phyloP scores from a whole-genome alignment of 2,329 filamentous ascomycete species.

The Colletotrichum sidae region DNA sequence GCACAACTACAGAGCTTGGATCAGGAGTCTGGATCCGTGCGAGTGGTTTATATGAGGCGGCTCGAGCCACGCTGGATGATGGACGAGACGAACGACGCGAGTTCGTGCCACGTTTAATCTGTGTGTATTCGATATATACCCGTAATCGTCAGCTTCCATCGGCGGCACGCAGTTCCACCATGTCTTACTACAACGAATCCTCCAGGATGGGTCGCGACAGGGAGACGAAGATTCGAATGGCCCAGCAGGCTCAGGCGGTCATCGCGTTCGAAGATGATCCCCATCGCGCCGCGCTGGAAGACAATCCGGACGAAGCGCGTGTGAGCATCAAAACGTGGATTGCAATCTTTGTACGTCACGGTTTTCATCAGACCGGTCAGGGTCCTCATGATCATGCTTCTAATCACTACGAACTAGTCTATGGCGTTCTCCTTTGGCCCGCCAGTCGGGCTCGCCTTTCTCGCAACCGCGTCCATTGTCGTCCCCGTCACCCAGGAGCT shows the following conservation, averaged over 20 bases:
- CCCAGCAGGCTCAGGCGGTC: conserved; percentile 28
- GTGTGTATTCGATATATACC: background rate
- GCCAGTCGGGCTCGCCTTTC: conserved; percentile 31
- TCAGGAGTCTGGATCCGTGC: conserved; percentile 4
- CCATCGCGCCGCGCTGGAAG: conserved; percentile 36
- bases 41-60: conserved; percentile 14
- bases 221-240: conserved; percentile 43
- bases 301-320: conserved; percentile 30
- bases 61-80: conserved; percentile 5
- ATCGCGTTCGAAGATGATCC: conserved; percentile 37
- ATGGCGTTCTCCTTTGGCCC: conserved; percentile 35
- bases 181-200: conserved; percentile 21
- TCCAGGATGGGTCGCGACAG: conserved; percentile 24
- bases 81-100: background rate
- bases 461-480: conserved; percentile 30
- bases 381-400: background rate
- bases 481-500: conserved; percentile 30
- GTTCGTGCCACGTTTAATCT: background rate
- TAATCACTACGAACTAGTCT: conserved; percentile 14
- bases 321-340: conserved; percentile 35
- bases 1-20: background rate
- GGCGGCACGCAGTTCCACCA: background rate
- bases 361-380: no score
- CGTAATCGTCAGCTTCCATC: background rate
- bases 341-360: conserved; percentile 26